phyloP scores from a whole-genome alignment of 441 rosid species.

The Gossypium laxum region DNA sequence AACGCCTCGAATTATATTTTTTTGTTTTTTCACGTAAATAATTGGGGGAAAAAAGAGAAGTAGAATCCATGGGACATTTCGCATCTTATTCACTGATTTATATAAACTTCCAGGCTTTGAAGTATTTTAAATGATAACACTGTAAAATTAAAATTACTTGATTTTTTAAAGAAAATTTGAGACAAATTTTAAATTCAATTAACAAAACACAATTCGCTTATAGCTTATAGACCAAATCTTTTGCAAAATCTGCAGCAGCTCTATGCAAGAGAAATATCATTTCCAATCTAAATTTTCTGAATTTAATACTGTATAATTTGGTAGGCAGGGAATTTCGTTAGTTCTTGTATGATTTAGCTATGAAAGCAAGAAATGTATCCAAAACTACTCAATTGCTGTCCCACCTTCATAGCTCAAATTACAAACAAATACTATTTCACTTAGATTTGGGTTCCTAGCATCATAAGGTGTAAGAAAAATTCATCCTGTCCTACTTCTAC shows the following conservation, averaged over 20 bases:
- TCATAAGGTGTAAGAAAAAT: not conserved
- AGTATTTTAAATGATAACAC: too few relatives aligned
- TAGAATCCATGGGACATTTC: too few relatives aligned
- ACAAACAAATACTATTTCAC: slow-evolving; percentile 27
- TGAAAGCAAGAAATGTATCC: not conserved
- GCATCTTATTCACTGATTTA: too few relatives aligned
- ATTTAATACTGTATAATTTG: not conserved
- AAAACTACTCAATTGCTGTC: slow-evolving; percentile 10
- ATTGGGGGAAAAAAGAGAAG: not conserved
- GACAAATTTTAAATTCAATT: not conserved
- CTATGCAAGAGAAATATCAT: not conserved
- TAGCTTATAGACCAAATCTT: not conserved
- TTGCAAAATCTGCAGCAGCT: not conserved
- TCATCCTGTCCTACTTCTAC: slow-evolving; percentile 13
- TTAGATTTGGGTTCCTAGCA: slow-evolving; percentile 5
- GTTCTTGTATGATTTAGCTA: not conserved
- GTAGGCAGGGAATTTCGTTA: not conserved
- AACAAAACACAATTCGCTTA: not conserved
- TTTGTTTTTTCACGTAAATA: not conserved
- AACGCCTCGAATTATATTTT: not conserved
- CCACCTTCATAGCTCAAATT: not conserved
- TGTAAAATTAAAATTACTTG: too few relatives aligned
- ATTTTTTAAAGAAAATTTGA: not conserved
- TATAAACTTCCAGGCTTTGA: too few relatives aligned
- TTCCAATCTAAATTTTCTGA: not conserved